A percentile compares a stretch with the other conserved stretches of the same genome.
Conservation (phyloP, 2,329 filamentous ascomycete species). For the Aureobasidium zeae region DNA sequence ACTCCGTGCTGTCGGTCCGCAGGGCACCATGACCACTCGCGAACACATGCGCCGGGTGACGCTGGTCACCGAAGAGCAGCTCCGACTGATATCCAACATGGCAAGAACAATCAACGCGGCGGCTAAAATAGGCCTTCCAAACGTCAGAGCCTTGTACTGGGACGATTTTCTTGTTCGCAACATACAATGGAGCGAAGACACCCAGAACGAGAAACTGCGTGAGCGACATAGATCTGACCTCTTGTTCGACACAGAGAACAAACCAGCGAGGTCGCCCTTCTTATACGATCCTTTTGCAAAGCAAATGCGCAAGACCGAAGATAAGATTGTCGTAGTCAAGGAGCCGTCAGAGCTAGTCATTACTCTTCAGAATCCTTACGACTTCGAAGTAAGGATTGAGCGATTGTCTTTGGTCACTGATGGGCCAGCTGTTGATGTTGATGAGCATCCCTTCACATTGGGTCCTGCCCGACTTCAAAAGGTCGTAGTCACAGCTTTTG, state of each 20-base stretch:
- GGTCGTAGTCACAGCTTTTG: conserved; percentile 59
- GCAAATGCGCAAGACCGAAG: conserved; percentile 43
- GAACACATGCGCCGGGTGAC: conserved; percentile 45
- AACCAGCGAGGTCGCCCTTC: conserved; percentile 60
- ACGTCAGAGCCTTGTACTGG: conserved; percentile 81
- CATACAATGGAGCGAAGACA: conserved; percentile 51
- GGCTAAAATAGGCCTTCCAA: conserved; percentile 59
- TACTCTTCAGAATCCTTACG: conserved; percentile 86
- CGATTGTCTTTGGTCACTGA: conserved; percentile 65
- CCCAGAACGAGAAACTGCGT: conserved; percentile 49
- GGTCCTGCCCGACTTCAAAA: conserved; percentile 78
- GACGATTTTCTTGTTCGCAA: conserved; percentile 86
- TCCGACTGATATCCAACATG: conserved; percentile 75
- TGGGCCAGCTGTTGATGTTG: conserved; percentile 61
- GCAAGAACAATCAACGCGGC: conserved; percentile 73
- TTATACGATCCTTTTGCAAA: conserved; percentile 92
- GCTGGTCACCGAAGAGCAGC: conserved; percentile 73
- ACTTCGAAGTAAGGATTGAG: conserved; percentile 85
- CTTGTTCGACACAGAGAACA: conserved; percentile 8
- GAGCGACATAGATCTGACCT: conserved; percentile 20
- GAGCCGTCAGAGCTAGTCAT: conserved; percentile 71
- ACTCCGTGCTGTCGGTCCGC: conserved; percentile 67
- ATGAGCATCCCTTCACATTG: conserved; percentile 56
- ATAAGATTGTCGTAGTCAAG: conserved; percentile 60
- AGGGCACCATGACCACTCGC: conserved; percentile 23